Evolutionary conservation across 495 filamentous ascomycete genomes (phyloP).

Genomic region (Copromyces sp.): DNA sequence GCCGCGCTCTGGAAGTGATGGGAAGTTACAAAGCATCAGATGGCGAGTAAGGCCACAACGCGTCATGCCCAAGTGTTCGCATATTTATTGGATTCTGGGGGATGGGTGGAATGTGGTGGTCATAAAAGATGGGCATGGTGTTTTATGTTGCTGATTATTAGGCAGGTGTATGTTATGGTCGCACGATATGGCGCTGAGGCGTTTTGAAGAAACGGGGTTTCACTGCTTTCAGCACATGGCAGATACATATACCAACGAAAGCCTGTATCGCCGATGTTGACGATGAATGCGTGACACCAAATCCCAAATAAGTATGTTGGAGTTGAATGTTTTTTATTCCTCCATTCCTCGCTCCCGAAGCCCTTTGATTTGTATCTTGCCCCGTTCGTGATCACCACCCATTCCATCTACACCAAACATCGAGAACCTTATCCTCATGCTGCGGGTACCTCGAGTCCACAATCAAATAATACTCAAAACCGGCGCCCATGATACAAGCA

Average conservation of each 20-base stretch:
- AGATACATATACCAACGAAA: not conserved
- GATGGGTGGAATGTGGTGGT: not conserved
- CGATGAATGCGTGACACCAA: not conserved
- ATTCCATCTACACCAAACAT: conserved; percentile 58
- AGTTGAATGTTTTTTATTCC: not conserved
- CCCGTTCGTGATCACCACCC: conserved; percentile 38
- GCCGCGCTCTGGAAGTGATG: not conserved
- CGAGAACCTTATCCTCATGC: conserved; percentile 48
- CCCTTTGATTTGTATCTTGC: not conserved
- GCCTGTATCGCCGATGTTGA: not conserved
- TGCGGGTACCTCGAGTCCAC: conserved; percentile 52
- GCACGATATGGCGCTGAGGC: not conserved
- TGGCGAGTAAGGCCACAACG: not conserved
- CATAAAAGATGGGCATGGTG: not conserved
- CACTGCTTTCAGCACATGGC: not conserved
- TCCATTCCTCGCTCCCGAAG: not conserved
- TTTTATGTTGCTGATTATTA: not conserved
- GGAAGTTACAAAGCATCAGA: not conserved
- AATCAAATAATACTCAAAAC: conserved; percentile 65
- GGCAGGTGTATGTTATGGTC: not conserved
- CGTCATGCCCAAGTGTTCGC: not conserved
- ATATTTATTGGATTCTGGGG: not conserved
- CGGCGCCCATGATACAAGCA: conserved; percentile 66
- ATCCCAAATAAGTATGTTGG: not conserved
- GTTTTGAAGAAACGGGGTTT: not conserved